Base-by-base conservation (phyloP, 2,329 filamentous ascomycete genomes). In the Trichoderma atroviride region DNA sequence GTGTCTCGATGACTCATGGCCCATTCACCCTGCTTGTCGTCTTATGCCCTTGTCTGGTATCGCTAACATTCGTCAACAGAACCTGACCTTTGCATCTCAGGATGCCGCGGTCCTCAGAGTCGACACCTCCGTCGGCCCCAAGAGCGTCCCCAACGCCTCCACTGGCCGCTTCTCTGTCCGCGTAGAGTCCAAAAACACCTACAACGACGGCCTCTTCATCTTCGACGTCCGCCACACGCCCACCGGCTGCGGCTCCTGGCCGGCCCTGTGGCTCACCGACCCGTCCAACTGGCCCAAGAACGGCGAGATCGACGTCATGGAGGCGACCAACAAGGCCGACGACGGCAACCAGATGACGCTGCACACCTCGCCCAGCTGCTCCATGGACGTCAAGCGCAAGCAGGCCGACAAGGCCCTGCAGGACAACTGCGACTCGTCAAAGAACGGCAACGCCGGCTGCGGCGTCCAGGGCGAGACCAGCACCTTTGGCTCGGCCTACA, bases 201-300 rank as follows among this genome's bases (percentile, higher is more conserved):
- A 90, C 78, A 78, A 88, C 74, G 79, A 76, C n/a, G 89, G 89
- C 0, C 84, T 91, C n/a, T 91, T 91, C 79, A 80, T 91, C 74
- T 91, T 91, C 74, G 88, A 91, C 74, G 82, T 91, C 72, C 82
- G 85, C 70, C 89, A 91, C 78, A 86, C 86, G 0, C 89, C 89
- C 0, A 86, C 83, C 73, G 89, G 88, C 53, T 91, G 89, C 74
- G 88, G 83, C 4, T 88, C 85, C 27, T 91, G 87, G 89, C 87
- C 88, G 2, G 85, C 90, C 0, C 82, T 92, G 13, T 92, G 90
- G 90, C 81, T 92, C 7, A 82, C 83, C 0, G 89, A 92, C 75
- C 80, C 83, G 0, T 78, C 76, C 73, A 84, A 89, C 79, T 90
- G 89, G 89, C 89, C 90, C 4, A 73, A 76, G 5, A 83, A 90